Evolutionary conservation across 2,329 filamentous ascomycete species (phyloP), one percentile per base, ranked within the genome.

Genomic region (Microcyclosporella mali): DNA sequence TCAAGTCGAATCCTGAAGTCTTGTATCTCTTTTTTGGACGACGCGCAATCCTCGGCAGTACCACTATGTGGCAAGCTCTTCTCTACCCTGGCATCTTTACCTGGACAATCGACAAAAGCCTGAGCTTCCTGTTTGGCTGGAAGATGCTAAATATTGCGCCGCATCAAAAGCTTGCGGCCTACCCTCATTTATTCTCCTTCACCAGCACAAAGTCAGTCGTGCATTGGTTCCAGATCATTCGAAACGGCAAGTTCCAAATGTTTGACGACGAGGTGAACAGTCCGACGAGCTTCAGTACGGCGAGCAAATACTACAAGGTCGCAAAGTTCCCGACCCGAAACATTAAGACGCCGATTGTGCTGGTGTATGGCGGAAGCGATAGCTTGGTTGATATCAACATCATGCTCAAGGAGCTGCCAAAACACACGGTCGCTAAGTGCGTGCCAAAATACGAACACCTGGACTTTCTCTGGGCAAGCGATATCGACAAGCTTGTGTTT

Each of bases 191-290:
- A 0, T 98, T 95, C 70, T 95, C 89, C 0, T 97, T 90, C 64
- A 95, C 90, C 0, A 94, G 87, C 63, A 95, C 88, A 44, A 98
- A 98, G 68, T 89, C 84, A 15, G 88, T 98, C 7, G 92, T 98
- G 0, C 92, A 98, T 63, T 98, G 92, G 92, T 98, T 98, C 64
- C 92, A 98, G 63, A 95, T 98, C 61, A 98, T 98, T 57, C 84
- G 92, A 52, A 95, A 90, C 58, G 86, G 88, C 57, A 88, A 81
- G 18, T 97, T 98, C 65, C 92, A 98, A 66, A 95, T 98, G 86
- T 97, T 89, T 65, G 92, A 98, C 61, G 92, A 98, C 61, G 90
- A 97, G 57, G 78, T 92, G 1, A 85, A 88, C 44, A 82, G 83
- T 19, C 84, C 84, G 0, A 71, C 94, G 46, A 79, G 81, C 41